phyloP scores from a whole-genome alignment of 106 monocot genomes.

The Agapanthus africanus region DNA sequence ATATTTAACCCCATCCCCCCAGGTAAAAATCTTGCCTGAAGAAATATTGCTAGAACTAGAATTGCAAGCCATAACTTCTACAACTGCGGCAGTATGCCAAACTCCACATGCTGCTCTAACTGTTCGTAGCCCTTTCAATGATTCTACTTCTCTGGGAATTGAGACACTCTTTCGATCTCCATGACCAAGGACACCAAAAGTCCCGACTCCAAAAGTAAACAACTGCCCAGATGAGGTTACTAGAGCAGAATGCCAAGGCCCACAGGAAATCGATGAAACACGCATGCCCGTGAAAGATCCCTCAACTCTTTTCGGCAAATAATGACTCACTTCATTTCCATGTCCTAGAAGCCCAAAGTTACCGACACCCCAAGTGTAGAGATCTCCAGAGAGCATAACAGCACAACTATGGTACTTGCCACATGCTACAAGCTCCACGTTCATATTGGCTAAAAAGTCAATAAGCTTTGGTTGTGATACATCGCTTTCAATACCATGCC shows the following conservation, averaged over 20 bases:
- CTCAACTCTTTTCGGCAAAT: constrained; percentile 52
- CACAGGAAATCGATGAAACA: constrained; percentile 67
- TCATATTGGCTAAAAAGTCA: constrained; percentile 37
- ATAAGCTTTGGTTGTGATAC: constrained; percentile 58
- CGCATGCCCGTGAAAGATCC: constrained; percentile 54
- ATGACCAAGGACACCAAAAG: constrained; percentile 70
- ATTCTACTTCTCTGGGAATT: constrained; percentile 58
- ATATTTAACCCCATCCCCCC: constrained; percentile 41
- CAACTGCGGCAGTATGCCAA: constrained; percentile 68
- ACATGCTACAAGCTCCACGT: constrained; percentile 57
- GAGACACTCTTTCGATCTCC: constrained; percentile 36
- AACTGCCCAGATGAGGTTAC: constrained; percentile 63
- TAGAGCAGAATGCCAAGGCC: constrained; percentile 74
- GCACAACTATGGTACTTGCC: constrained; percentile 74
- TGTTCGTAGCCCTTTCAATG: constrained; percentile 44
- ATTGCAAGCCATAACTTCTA: constrained; percentile 20
- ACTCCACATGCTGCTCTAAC: constrained; percentile 63
- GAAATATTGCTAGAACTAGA: constrained; percentile 10
- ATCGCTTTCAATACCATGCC: constrained; percentile 55
- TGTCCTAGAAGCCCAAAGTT: constrained; percentile 61
- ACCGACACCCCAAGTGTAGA: constrained; percentile 63
- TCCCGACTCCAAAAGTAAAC: constrained; percentile 73
- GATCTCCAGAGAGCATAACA: constrained; percentile 57
- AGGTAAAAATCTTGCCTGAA: constrained; percentile 24
- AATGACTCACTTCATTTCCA: constrained; percentile 63